A percentile compares a stretch with the other conserved stretches of the same genome.
These are phyloP conservation scores for Coemansia sp. DNA, from an alignment of 192 early-diverging fungal genomes.

Conservation along the genomic window DNA sequence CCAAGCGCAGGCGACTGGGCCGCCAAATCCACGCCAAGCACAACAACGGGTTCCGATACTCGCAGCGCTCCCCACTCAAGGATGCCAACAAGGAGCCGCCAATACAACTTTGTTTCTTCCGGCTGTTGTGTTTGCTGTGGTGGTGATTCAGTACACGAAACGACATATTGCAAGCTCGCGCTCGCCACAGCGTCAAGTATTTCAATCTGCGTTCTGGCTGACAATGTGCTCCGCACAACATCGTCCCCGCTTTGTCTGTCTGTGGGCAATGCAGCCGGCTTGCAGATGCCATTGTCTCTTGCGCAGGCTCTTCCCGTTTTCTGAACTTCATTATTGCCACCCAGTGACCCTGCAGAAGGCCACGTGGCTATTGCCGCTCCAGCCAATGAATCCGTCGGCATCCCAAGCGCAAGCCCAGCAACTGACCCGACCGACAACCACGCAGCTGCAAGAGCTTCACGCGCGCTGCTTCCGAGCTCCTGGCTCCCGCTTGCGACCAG, in stretches of 20 bases:
- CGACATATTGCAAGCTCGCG: slow-evolving; percentile 22
- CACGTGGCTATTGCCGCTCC: neutral
- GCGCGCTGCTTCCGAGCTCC: neutral
- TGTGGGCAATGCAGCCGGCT: neutral
- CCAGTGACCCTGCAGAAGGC: neutral
- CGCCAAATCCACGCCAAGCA: slow-evolving; percentile 10
- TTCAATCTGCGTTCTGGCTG: slow-evolving; percentile 15
- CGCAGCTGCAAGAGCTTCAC: slow-evolving; percentile 13
- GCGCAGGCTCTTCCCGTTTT: neutral
- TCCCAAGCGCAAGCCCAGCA: slow-evolving; percentile 19
- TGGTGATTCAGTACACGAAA: neutral
- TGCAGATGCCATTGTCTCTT: slow-evolving; percentile 4
- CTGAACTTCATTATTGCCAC: slow-evolving; percentile 6
- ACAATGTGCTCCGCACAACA: neutral
- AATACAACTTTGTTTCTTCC: slow-evolving; percentile 25
- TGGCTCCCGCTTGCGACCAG: neutral
- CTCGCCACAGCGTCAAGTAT: slow-evolving; percentile 30
- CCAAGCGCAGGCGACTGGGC: neutral
- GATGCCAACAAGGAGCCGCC: slow-evolving; percentile 27
- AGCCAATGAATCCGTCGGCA: slow-evolving; percentile 8
- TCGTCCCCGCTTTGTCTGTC: neutral
- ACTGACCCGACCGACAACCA: slow-evolving; percentile 36
- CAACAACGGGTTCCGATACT: slow-evolving; percentile 27
- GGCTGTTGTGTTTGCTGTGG: slow-evolving; percentile 17
- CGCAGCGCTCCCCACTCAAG: slow-evolving; percentile 36